Base-by-base conservation (phyloP, 805 yeast genomes). In the Diddensiella transvaalensis region DNA sequence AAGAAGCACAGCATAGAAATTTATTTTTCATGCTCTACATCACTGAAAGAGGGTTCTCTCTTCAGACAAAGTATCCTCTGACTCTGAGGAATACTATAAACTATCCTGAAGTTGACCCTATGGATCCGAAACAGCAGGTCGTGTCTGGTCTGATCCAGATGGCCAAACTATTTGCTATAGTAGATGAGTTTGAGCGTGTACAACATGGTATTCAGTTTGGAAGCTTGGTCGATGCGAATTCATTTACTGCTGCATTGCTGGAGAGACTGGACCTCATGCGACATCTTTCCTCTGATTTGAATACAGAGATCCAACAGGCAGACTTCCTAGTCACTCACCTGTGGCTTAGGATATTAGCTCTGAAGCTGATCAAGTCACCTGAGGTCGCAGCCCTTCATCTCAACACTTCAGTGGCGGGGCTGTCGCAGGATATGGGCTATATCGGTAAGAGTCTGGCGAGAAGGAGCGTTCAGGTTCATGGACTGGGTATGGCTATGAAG, bases 401-500 rank as follows among this genome's bases (percentile, higher is more conserved):
- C 23, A 10, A 38, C 21, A 36, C 40, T 8, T 18, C 44, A n/a
- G 6, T 41, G 2, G 33, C 32, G 11, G 37, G 17, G 3, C 49
- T 45, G 13, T 38, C 49, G 8, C 42, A 48, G 33, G 49, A 46
- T 18, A 17, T 51, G n/a, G 19, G 22, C 13, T 29, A 8, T 19
- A 24, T 51, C 4, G 39, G 50, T 17, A 32, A 18, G 23, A 26
- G 29, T 13, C 26, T 51, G 21, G 24, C 55, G 2, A 44, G 37
- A 21, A 22, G 32, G 33, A 44, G 47, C 32, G 35, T 51, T 22
- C 46, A 49, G 24, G 29, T 49, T 6, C 55, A 51, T 24, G 55
- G 55, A 2, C 37, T 45, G 18, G 55, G 55, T 2, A 49, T 51
- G 50, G 52, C 49, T 17, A 49, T 48, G 52, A 51, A 51, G 44